Base-by-base conservation (phyloP, 2,329 filamentous ascomycete species). In the Pyrenochaeta sp. region DNA sequence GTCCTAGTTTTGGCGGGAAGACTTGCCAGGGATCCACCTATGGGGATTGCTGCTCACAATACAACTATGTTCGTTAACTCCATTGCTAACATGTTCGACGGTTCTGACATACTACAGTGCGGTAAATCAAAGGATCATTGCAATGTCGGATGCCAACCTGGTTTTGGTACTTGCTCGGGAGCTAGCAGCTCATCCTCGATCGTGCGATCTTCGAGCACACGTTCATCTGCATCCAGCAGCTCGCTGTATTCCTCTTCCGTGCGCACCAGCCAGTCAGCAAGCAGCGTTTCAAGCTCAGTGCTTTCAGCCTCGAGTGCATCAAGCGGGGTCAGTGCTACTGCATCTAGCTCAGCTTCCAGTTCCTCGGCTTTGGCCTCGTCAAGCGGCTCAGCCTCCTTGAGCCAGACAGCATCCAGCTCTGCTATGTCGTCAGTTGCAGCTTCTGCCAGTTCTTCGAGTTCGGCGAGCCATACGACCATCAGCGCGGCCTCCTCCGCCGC, bases 1-100 rank as follows among this genome's bases (percentile, higher is more conserved):
- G 35, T 19, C 10, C 13, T 19, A 15, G 13, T 10, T 37, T 27
- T 23, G 22, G 34, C 19, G 35, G 23, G n/a, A 14, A 21, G 15
- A 37, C 23, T 15, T 37, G 35, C 15, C 13, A 37, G 15, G 35
- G 35, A 8, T 24, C 19, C 4, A 14, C 15, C 8, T 37, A 11
- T 28, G 35, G 35, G 2, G 21, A 37, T 21, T 37, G 35, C 35
- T 37, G 35, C 17, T 27, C 22, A 5, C 15, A 27, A 10, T 26
- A 37, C 8, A 37, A 37, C 9, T 37, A 17, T 14, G 18, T 19
- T 10, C 2, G 22, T 18, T 13, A 3, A n/a, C n/a, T 3, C 19
- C 9, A 14, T 10, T 3, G 19, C 13, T 3, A 8, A 8, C 3
- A 17, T 18, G 14, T 4, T 17, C 19, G 14, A 7, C 15, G 19